Evolutionary conservation across 2,329 filamentous ascomycete species (phyloP).

Genomic region (Sclerotinia borealis): DNA sequence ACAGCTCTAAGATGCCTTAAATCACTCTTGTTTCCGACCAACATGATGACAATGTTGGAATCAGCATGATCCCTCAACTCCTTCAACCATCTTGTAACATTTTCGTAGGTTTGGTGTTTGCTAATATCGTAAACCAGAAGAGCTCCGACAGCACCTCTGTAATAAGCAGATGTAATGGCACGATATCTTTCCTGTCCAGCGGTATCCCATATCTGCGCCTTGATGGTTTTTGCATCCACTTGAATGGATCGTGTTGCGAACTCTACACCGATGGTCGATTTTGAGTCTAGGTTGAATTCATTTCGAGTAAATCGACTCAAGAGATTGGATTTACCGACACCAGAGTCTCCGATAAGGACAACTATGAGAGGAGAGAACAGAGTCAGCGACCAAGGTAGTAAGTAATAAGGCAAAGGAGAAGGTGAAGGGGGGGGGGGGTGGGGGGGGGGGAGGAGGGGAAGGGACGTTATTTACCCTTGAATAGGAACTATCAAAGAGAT

Average conservation of each 20-base stretch:
- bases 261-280: conserved; percentile 99
- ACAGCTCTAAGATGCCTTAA: conserved; percentile 96
- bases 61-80: conserved; percentile 97
- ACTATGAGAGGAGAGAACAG: conserved; percentile 48
- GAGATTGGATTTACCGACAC: conserved; percentile 99
- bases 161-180: conserved; percentile 98
- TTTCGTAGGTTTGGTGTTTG: conserved; percentile 99
- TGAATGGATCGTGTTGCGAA: conserved; percentile 98
- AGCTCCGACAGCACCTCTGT: conserved; percentile 93
- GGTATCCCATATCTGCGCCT: conserved; percentile 99
- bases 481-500: conserved; percentile 69
- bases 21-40: conserved; percentile 99
- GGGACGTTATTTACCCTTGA: conserved; percentile 68
- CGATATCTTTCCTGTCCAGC: conserved; percentile 98
- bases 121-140: conserved; percentile 99
- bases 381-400: conserved; percentile 30
- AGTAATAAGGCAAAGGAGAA: conserved; percentile 24
- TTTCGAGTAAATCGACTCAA: conserved; percentile 99
- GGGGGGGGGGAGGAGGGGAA: conserved; percentile 22
- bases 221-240: conserved; percentile 99
- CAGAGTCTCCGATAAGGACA: conserved; percentile 97
- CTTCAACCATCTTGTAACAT: conserved; percentile 98
- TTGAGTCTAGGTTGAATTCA: conserved; percentile 99
- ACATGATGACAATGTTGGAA: conserved; percentile 99
- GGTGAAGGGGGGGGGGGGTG: conserved; percentile 21